A percentile compares a stretch with the other conserved stretches of the same genome.
These are phyloP conservation scores for Arthrobotrys sphaeroides DNA, from an alignment of 2,329 filamentous ascomycete genomes.

Conservation along the genomic window DNA sequence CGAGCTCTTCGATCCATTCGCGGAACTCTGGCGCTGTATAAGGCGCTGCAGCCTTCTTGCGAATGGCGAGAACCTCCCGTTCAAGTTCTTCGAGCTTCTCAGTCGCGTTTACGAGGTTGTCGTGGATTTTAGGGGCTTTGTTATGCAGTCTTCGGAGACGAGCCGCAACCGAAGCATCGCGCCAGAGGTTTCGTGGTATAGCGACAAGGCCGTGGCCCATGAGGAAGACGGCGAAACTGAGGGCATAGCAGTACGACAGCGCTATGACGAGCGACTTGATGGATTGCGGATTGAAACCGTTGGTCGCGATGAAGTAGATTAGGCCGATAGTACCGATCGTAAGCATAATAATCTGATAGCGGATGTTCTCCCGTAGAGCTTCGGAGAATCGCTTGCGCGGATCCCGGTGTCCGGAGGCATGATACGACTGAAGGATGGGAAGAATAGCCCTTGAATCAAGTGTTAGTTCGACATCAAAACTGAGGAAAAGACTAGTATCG, in stretches of 20 bases:
- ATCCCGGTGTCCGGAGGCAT: conserved; percentile 91
- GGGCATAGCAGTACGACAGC: conserved; percentile 90
- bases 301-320: conserved; percentile 82
- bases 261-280: conserved; percentile 91
- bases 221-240: conserved; percentile 90
- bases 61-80: conserved; percentile 79
- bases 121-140: conserved; percentile 82
- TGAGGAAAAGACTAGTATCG: not conserved
- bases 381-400: conserved; percentile 82
- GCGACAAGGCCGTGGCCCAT: conserved; percentile 98
- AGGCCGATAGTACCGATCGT: conserved; percentile 75
- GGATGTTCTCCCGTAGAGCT: conserved; percentile 84
- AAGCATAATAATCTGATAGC: conserved; percentile 85
- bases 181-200: conserved; percentile 82
- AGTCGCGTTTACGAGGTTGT: conserved; percentile 85
- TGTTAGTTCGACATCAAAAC: conserved; percentile 21
- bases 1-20: conserved; percentile 96
- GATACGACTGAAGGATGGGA: conserved; percentile 91
- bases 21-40: conserved; percentile 78
- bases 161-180: conserved; percentile 78
- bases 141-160: conserved; percentile 78
- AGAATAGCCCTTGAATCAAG: conserved; percentile 68
- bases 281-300: conserved; percentile 75
- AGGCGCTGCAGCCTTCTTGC: conserved; percentile 73
- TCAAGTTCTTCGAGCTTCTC: conserved; percentile 83